Conservation (phyloP, 352 stramenopile species). For the Globisporangium apiculatum region DNA sequence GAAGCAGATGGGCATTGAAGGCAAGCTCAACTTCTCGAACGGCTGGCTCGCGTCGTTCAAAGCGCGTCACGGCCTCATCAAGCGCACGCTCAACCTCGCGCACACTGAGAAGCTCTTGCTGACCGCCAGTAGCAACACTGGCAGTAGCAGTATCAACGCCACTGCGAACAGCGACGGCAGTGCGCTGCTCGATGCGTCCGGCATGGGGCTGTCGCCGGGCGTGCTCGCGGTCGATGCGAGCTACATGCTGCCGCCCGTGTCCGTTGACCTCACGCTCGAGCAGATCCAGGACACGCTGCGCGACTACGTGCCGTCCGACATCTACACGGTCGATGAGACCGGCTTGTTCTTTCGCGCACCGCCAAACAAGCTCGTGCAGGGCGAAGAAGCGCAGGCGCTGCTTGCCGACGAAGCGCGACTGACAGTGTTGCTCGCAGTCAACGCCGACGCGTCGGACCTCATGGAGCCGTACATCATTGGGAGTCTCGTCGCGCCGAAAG, state of each 20-base stretch:
- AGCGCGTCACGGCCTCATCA: constrained; percentile 74
- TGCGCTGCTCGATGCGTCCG: constrained; percentile 39
- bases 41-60: constrained; percentile 84
- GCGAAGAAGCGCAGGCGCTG: constrained; percentile 69
- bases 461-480: constrained; percentile 86
- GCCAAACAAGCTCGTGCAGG: constrained; percentile 79
- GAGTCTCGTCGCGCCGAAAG: constrained; percentile 59
- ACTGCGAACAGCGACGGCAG: not conserved
- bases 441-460: constrained; percentile 70
- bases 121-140: not conserved
- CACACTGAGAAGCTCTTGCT: constrained; percentile 27
- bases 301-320: constrained; percentile 74
- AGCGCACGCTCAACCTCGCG: constrained; percentile 33
- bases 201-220: constrained; percentile 21
- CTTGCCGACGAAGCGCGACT: constrained; percentile 68
- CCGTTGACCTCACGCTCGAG: constrained; percentile 72
- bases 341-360: constrained; percentile 82
- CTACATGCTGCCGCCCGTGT: constrained; percentile 77
- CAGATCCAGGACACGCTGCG: constrained; percentile 82
- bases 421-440: constrained; percentile 65
- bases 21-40: constrained; percentile 82
- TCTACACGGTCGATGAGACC: constrained; percentile 85
- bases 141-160: constrained; percentile 4
- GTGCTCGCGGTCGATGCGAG: constrained; percentile 37
- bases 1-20: constrained; percentile 79